A percentile compares a stretch with the other conserved stretches of the same genome.
These are phyloP conservation scores for Wickerhamiella alocasiicola DNA, from an alignment of 805 yeast genomes.

Conservation along the genomic window DNA sequence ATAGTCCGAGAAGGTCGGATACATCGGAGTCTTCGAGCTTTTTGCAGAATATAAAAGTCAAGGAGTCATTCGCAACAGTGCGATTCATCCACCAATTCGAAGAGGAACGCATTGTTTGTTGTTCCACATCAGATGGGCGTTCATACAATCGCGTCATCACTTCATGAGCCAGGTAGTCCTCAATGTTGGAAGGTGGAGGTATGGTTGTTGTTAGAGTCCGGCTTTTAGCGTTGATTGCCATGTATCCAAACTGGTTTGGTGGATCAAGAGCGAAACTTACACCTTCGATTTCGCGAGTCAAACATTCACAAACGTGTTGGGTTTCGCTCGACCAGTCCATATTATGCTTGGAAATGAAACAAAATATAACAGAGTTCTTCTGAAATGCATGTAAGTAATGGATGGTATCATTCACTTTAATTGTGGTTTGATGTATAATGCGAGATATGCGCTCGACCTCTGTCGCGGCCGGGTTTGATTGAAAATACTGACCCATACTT, in stretches of 20 bases:
- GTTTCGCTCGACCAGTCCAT: not conserved
- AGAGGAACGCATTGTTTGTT: conserved; percentile 3
- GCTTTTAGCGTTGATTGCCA: not conserved
- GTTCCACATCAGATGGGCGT: not conserved
- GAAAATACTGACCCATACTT: too few relatives aligned
- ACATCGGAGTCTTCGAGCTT: conserved; percentile 6
- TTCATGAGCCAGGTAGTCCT: conserved; percentile 3
- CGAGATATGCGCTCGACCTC: too few relatives aligned
- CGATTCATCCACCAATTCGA: conserved; percentile 10
- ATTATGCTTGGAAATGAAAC: not conserved
- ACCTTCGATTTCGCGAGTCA: conserved; percentile 5
- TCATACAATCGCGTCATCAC: not conserved
- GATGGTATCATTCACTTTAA: not conserved
- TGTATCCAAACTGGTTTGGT: conserved; percentile 7
- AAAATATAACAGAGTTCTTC: not conserved
- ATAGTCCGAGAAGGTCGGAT: conserved; percentile 1
- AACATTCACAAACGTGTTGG: not conserved
- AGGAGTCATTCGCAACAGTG: not conserved
- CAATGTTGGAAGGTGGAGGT: not conserved
- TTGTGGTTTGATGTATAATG: not conserved
- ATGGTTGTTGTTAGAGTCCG: conserved; percentile 2
- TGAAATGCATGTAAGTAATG: not conserved
- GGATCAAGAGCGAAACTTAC: conserved; percentile 12
- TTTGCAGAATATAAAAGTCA: conserved; percentile 5
- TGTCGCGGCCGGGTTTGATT: too few relatives aligned